These are phyloP conservation scores for Suillus sp. DNA, from an alignment of 768 basidiomycete species.

Conservation along the genomic window DNA sequence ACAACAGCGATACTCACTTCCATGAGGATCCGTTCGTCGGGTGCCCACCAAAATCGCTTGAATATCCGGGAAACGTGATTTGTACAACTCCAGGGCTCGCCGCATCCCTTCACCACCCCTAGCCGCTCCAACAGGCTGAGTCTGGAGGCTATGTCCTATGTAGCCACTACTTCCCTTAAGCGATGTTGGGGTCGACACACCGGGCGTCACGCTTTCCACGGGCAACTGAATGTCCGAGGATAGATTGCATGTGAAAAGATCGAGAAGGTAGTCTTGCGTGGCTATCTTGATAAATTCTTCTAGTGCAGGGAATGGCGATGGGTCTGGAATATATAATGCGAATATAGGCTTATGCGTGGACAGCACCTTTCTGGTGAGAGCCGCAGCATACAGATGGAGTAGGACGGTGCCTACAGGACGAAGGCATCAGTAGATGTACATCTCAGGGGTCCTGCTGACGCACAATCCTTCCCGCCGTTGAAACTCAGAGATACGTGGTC, in stretches of 20 bases:
- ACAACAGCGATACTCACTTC: slow-evolving; percentile 56
- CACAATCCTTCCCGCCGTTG: slow-evolving; percentile 99
- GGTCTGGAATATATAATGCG: slow-evolving; percentile 86
- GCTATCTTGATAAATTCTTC: slow-evolving; percentile 80
- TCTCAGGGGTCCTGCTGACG: slow-evolving; percentile 27
- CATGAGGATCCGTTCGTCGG: slow-evolving; percentile 88
- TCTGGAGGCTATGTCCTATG: slow-evolving; percentile 20
- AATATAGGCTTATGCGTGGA: slow-evolving; percentile 50
- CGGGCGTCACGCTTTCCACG: slow-evolving; percentile 49
- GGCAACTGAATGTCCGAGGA: slow-evolving; percentile 44
- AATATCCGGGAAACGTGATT: slow-evolving; percentile 63
- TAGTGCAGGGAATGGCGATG: slow-evolving; percentile 82
- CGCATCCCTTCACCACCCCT: slow-evolving; percentile 78
- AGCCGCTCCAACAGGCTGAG: slow-evolving; percentile 48
- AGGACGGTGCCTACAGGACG: slow-evolving; percentile 81
- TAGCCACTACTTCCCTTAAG: slow-evolving; percentile 15
- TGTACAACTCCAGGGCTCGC: slow-evolving; percentile 72
- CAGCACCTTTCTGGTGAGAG: slow-evolving; percentile 49
- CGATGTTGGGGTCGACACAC: slow-evolving; percentile 30
- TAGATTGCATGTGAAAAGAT: slow-evolving; percentile 52
- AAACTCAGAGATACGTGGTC: slow-evolving; percentile 86
- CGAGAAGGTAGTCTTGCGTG: slow-evolving; percentile 66
- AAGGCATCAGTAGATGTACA: slow-evolving; percentile 10
- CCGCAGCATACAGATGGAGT: slow-evolving; percentile 83
- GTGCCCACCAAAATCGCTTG: slow-evolving; percentile 89